Evolutionary conservation across 2,329 filamentous ascomycete genomes (phyloP).

Genomic region (Neophaeococcomyces mojaviensis): DNA sequence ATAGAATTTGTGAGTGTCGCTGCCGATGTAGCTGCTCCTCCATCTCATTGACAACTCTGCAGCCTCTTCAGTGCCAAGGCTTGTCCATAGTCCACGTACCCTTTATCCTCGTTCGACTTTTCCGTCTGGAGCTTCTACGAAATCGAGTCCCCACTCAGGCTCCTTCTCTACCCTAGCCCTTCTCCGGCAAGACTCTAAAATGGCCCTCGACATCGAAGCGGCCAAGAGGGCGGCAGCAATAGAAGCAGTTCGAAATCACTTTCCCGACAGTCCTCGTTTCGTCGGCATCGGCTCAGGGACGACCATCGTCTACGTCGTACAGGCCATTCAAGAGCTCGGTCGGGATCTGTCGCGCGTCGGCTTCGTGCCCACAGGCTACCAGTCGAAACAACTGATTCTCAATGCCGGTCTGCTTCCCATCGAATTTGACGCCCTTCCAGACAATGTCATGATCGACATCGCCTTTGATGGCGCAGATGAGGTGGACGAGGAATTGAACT

Average conservation of each 20-base stretch:
- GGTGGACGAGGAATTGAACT: constrained; percentile 88
- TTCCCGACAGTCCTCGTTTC: constrained; percentile 48
- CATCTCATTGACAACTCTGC: too few relatives aligned
- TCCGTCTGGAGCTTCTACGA: not conserved
- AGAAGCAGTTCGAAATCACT: constrained; percentile 53
- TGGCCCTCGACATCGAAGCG: constrained; percentile 39
- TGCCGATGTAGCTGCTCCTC: too few relatives aligned
- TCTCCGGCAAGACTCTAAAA: not conserved
- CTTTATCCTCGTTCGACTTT: not conserved
- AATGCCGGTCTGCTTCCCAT: constrained; percentile 68
- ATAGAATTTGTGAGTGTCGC: too few relatives aligned
- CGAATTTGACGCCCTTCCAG: constrained; percentile 66
- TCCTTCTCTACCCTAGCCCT: not conserved
- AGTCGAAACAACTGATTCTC: constrained; percentile 80
- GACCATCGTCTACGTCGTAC: constrained; percentile 61
- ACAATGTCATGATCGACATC: constrained; percentile 64
- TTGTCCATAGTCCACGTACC: too few relatives aligned
- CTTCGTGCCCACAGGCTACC: constrained; percentile 88
- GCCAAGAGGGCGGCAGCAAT: constrained; percentile 55
- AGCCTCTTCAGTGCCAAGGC: too few relatives aligned
- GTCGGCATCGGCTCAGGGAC: constrained; percentile 60
- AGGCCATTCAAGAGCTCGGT: constrained; percentile 50
- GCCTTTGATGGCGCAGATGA: constrained; percentile 96
- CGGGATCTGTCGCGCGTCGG: constrained; percentile 53
- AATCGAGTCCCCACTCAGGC: constrained; percentile 1